Conservation (phyloP, 495 filamentous ascomycete species). For the Choiromyces venosus region DNA sequence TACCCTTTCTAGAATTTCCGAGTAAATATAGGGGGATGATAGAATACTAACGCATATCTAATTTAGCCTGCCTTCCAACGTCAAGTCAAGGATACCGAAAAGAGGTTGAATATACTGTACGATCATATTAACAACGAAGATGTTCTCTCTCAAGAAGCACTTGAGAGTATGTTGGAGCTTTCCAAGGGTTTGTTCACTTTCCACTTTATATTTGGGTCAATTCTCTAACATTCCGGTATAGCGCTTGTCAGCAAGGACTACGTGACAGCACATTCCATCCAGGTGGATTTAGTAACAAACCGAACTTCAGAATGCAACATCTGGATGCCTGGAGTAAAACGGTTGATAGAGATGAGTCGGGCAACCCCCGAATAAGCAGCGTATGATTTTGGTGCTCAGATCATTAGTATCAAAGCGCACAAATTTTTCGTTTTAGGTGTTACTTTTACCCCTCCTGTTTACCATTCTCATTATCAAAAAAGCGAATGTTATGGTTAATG, state of each 20-base stretch:
- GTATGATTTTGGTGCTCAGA: not conserved
- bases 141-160: conserved; percentile 73
- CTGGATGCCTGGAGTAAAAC: conserved; percentile 96
- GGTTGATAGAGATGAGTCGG: conserved; percentile 85
- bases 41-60: not conserved
- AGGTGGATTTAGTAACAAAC: conserved; percentile 75
- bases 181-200: conserved; percentile 30
- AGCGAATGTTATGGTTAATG: not conserved
- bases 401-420: not conserved
- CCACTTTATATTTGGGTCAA: not conserved
- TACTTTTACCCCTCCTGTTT: not conserved
- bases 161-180: conserved; percentile 56
- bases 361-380: conserved; percentile 50
- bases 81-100: conserved; percentile 88
- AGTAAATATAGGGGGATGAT: not conserved
- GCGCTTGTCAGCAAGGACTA: conserved; percentile 68
- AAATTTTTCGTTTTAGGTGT: not conserved
- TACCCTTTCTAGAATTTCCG: not conserved
- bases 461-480: not conserved
- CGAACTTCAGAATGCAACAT: conserved; percentile 79
- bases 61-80: conserved; percentile 59
- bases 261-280: conserved; percentile 65
- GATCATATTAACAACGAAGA: conserved; percentile 96
- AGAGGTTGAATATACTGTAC: conserved; percentile 82
- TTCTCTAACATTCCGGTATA: conserved; percentile 54